A percentile compares a stretch with the other conserved stretches of the same genome.
These are phyloP conservation scores for Botryotinia narcissicola DNA, from an alignment of 2,329 filamentous ascomycete genomes.

Conservation along the genomic window DNA sequence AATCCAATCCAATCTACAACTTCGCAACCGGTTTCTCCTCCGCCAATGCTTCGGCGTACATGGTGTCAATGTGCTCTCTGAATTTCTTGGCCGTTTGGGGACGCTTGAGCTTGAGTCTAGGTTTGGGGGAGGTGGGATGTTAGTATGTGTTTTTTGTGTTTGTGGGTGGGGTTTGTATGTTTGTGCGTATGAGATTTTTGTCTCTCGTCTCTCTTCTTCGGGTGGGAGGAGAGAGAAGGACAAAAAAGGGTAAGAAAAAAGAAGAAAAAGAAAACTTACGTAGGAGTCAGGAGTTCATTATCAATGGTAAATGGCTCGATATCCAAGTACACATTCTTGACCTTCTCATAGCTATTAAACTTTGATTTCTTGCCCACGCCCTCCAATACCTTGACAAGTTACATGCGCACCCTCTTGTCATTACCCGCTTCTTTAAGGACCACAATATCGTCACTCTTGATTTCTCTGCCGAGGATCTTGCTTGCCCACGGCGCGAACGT, in stretches of 20 bases:
- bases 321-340: slow-evolving; percentile 70
- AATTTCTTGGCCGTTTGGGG: slow-evolving; percentile 60
- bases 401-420: slow-evolving; percentile 69
- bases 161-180: too few species aligned
- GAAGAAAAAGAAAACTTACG: slow-evolving; percentile 54
- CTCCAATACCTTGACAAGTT: slow-evolving; percentile 76
- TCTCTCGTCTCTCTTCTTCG: not conserved
- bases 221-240: too few species aligned
- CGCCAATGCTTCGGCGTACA: slow-evolving; percentile 38
- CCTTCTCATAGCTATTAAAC: slow-evolving; percentile 87
- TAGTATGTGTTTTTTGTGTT: not conserved
- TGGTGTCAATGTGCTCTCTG: slow-evolving; percentile 34
- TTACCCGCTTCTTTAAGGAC: slow-evolving; percentile 65
- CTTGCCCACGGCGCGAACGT: slow-evolving; percentile 78
- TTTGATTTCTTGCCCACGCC: slow-evolving; percentile 77
- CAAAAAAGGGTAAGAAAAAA: not conserved
- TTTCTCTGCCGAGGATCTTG: slow-evolving; percentile 67
- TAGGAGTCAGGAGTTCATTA: slow-evolving; percentile 84
- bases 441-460: slow-evolving; percentile 62
- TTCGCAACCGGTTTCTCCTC: slow-evolving; percentile 43
- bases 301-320: slow-evolving; percentile 91
- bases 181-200: too few species aligned
- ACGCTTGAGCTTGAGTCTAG: slow-evolving; percentile 68
- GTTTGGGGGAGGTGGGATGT: slow-evolving; percentile 25
- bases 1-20: slow-evolving; percentile 39